These are phyloP conservation scores for Tolypocladium nubicola DNA, from an alignment of 2,329 filamentous ascomycete genomes.

Conservation along the genomic window DNA sequence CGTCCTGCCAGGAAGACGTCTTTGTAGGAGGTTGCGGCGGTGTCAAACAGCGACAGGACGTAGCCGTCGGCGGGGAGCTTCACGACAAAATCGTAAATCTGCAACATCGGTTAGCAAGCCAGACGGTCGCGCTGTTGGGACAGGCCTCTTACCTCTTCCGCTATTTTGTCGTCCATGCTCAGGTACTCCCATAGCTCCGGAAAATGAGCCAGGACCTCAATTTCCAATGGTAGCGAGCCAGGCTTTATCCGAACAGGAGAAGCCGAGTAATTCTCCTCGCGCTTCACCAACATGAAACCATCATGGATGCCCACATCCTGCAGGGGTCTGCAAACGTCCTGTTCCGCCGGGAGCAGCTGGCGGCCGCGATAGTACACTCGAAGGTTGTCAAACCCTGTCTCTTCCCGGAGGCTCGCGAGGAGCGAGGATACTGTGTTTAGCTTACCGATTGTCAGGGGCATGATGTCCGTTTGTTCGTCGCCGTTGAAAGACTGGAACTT, in stretches of 20 bases:
- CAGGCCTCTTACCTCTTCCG: slow-evolving; percentile 46
- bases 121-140: not conserved
- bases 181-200: slow-evolving; percentile 75
- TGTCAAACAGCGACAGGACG: slow-evolving; percentile 48
- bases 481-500: slow-evolving; percentile 67
- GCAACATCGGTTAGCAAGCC: slow-evolving; percentile 7
- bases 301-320: slow-evolving; percentile 56
- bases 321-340: slow-evolving; percentile 50
- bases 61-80: slow-evolving; percentile 59
- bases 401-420: slow-evolving; percentile 52
- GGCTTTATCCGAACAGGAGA: slow-evolving; percentile 33
- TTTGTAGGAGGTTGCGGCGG: slow-evolving; percentile 37
- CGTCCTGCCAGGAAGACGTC: slow-evolving; percentile 59
- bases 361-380: slow-evolving; percentile 61
- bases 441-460: slow-evolving; percentile 53
- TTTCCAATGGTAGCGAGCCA: slow-evolving; percentile 55
- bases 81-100: slow-evolving; percentile 62
- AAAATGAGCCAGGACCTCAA: slow-evolving; percentile 73
- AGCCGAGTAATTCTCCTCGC: slow-evolving; percentile 36
- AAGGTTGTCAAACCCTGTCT: slow-evolving; percentile 68
- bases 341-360: slow-evolving; percentile 50
- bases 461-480: slow-evolving; percentile 46
- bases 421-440: slow-evolving; percentile 63
- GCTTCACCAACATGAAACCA: slow-evolving; percentile 56
- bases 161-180: slow-evolving; percentile 58